Base-by-base conservation (phyloP, 31 red algal genomes). In the Odonthalia washingtoniensis region DNA sequence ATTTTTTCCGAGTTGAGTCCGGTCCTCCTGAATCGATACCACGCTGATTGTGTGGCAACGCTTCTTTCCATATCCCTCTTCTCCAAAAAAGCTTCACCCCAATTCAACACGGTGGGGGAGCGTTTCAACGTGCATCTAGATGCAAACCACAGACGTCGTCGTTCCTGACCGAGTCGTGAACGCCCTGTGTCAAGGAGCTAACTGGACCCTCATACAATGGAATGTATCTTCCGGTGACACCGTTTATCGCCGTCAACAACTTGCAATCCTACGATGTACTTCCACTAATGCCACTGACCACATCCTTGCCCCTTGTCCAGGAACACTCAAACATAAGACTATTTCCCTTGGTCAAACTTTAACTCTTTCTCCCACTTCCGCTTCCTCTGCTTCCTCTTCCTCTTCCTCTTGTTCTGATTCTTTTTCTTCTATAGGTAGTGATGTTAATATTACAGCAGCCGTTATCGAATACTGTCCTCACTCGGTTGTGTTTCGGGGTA, bases 401-500 rank as follows among this genome's bases (percentile, higher is more conserved):
- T n/a, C n/a, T n/a, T n/a, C n/a, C n/a, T n/a, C n/a, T n/a, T n/a
- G n/a, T n/a, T n/a, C n/a, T n/a, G n/a, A n/a, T n/a, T n/a, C n/a
- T n/a, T n/a, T n/a, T n/a, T n/a, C n/a, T n/a, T n/a, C n/a, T n/a
- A n/a, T n/a, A n/a, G n/a, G n/a, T n/a, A 57, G 49, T 21, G 49
- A 57, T 21, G 21, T 9, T 21, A 38, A 77, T 40, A 18, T 33
- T 45, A 32, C 72, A 30, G 75, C 90, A 36, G 95, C 87, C 1
- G n/a, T 39, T 1, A 42, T 98, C 49, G 84, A 90, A 81, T 95
- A 78, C 40, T 98, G 96, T 74, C 65, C 96, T 3, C 96, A 98
- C 70, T 80, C 83, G 37, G 85, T 94, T 46, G 87, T 92, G 46
- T 98, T 92, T 72, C 81, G 86, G 66, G 96, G 96, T 77, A 42